These are phyloP conservation scores for Cynara cardunculus DNA, from an alignment of 129 eudicot genomes.

Conservation along the genomic window DNA sequence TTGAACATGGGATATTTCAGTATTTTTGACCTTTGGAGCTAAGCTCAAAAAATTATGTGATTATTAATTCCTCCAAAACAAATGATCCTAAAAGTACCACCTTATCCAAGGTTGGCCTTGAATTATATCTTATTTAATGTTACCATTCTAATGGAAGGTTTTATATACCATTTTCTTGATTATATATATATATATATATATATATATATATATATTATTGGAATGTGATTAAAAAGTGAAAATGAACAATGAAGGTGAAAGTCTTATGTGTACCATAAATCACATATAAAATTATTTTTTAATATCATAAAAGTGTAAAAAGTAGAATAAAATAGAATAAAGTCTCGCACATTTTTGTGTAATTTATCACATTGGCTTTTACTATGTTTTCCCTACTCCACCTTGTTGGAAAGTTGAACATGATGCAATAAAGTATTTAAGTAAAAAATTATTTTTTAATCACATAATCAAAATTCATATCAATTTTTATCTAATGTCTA, in stretches of 20 bases:
- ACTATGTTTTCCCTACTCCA: not conserved
- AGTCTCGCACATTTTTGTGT: not conserved
- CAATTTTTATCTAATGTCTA: not conserved
- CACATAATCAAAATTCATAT: not conserved
- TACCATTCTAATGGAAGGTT: not conserved
- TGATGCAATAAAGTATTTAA: not conserved
- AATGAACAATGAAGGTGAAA: constrained; percentile 12
- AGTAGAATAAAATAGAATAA: not conserved
- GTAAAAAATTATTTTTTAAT: not conserved
- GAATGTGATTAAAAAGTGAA: not conserved
- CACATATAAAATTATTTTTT: not conserved
- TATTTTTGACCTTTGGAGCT: too few relatives aligned
- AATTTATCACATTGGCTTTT: not conserved
- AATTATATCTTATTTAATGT: not conserved
- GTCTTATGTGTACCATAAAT: constrained; percentile 4
- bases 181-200: too few relatives aligned
- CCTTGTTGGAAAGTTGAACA: not conserved
- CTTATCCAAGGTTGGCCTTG: constrained; percentile 9
- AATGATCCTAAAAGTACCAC: not conserved
- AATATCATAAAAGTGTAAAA: not conserved
- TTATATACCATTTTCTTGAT: not conserved
- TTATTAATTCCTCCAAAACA: not conserved
- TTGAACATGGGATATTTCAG: too few relatives aligned
- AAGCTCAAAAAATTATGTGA: too few relatives aligned
- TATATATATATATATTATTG: not conserved